A percentile compares a stretch with the other conserved stretches of the same genome.
These are phyloP conservation scores for Rhizophagus clarus DNA, from an alignment of 192 early-diverging fungal genomes.

Conservation along the genomic window DNA sequence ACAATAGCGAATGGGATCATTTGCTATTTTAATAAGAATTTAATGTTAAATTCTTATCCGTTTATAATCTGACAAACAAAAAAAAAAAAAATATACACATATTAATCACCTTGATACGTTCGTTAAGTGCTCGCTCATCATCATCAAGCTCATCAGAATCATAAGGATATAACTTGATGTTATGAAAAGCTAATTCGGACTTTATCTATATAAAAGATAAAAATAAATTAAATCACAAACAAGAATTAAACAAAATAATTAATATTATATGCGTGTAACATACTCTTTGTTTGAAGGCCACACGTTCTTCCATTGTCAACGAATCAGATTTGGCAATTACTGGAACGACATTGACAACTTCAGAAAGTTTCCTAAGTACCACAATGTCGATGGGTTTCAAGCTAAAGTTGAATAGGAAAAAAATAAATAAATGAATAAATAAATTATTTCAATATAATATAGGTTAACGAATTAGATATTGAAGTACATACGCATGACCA, in stretches of 20 bases:
- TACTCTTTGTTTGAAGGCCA: constrained; percentile 78
- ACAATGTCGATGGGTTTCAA: constrained; percentile 87
- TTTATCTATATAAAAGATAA: constrained; percentile 58
- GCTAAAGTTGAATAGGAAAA: constrained; percentile 39
- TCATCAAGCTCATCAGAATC: constrained; percentile 83
- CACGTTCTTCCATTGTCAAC: constrained; percentile 81
- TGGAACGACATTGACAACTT: constrained; percentile 85
- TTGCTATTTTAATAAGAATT: constrained; percentile 46
- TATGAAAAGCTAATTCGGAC: constrained; percentile 91
- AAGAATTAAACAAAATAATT: not conserved
- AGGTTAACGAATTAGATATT: not conserved
- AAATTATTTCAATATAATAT: constrained; percentile 10
- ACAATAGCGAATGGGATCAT: constrained; percentile 94
- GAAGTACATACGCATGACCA: constrained; percentile 78
- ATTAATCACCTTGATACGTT: constrained; percentile 64
- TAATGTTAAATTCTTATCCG: not conserved
- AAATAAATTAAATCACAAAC: constrained; percentile 4
- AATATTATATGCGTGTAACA: constrained; percentile 14
- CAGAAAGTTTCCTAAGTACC: constrained; percentile 80
- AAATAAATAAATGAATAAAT: not conserved
- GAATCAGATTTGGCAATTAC: constrained; percentile 92
- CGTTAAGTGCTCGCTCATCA: constrained; percentile 71
- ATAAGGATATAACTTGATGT: constrained; percentile 89
- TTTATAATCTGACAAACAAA: not conserved
- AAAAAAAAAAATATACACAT: not conserved